A percentile compares a stretch with the other conserved stretches of the same genome.
Evolutionary conservation across 78 protist species (phyloP).

Genomic region (Paulinella micropora): DNA sequence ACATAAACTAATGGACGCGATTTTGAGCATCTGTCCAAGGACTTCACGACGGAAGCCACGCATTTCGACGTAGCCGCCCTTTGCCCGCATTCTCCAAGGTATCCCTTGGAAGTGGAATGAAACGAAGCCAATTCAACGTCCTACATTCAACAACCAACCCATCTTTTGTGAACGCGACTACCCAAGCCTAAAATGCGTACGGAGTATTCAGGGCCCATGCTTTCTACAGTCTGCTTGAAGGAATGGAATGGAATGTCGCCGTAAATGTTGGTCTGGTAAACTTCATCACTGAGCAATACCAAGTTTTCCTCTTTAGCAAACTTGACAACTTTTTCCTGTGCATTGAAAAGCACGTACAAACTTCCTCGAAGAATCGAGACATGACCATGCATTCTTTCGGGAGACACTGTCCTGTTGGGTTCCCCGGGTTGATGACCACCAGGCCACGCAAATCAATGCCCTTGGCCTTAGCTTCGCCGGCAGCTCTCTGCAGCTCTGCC

Average conservation of each 20-base stretch:
- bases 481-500: not conserved
- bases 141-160: too few species aligned
- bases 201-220: not conserved
- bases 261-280: conserved; percentile 91
- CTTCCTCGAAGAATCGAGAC: too few species aligned
- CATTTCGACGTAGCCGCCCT: too few species aligned
- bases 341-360: too few species aligned
- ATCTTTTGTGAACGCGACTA: too few species aligned
- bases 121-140: conserved; percentile 82
- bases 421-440: conserved; percentile 96
- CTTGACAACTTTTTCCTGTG: too few species aligned
- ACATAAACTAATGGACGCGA: too few species aligned
- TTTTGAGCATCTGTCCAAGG: too few species aligned
- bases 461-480: not conserved
- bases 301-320: too few species aligned
- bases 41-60: too few species aligned
- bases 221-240: conserved; percentile 55
- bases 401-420: conserved; percentile 99
- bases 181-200: not conserved
- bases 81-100: conserved; percentile 84
- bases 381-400: too few species aligned
- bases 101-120: conserved; percentile 92
- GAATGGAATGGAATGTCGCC: conserved; percentile 58
- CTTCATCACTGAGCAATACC: too few species aligned
- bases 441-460: conserved; percentile 39